These are phyloP conservation scores for Iris macrosiphon DNA, from an alignment of 106 monocot species.

Conservation along the genomic window DNA sequence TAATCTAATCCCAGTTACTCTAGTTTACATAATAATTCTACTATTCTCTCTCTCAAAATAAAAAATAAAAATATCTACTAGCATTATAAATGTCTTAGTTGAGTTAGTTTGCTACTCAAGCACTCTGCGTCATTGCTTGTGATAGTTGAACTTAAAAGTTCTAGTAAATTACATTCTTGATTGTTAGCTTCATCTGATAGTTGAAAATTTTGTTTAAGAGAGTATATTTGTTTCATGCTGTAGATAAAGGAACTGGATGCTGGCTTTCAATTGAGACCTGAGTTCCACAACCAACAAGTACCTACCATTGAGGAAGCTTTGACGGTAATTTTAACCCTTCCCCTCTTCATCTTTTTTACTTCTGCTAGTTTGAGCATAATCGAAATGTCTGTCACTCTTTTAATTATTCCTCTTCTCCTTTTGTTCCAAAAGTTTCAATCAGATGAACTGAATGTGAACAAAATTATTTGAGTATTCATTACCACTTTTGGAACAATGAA, in stretches of 20 bases:
- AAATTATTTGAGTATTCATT: neutral
- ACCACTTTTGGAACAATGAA: neutral
- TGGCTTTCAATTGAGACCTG: conserved; percentile 13
- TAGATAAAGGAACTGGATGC: conserved; percentile 50
- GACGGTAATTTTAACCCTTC: conserved; percentile 19
- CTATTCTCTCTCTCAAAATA: no score
- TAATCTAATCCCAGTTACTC: no score
- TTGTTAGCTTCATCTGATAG: no score
- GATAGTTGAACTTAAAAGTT: no score
- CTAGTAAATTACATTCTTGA: no score
- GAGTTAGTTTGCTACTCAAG: neutral
- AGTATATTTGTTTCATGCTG: conserved; percentile 26
- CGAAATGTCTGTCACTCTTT: no score
- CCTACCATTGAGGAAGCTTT: conserved; percentile 53
- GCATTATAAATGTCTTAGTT: neutral
- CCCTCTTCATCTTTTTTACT: no score
- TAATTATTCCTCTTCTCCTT: neutral
- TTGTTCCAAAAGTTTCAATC: neutral
- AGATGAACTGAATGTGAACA: no score
- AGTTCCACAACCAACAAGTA: conserved; percentile 22
- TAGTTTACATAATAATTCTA: no score
- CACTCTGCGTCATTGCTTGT: no score
- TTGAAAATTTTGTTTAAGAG: neutral
- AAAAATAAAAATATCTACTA: no score
- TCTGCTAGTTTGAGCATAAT: no score